Evolutionary conservation across 257 asterid species (phyloP).

Genomic region (Solanum bukasovii): DNA sequence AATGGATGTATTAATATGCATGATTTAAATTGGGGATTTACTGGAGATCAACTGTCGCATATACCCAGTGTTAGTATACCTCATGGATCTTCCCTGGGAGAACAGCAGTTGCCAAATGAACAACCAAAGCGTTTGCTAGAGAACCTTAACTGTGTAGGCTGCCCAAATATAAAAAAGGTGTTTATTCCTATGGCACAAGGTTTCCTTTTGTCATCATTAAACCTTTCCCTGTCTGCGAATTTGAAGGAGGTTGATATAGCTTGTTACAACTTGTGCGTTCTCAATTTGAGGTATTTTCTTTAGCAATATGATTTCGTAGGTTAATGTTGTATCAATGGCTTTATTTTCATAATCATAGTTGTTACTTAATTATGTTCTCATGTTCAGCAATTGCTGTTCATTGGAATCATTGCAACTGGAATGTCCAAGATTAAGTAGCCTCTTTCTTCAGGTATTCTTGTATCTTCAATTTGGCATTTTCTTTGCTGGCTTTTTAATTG

Average conservation of each 20-base stretch:
- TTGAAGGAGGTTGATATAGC: conserved; percentile 87
- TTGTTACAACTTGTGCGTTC: conserved; percentile 66
- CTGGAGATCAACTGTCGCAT: conserved; percentile 15
- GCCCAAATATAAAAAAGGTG: conserved; percentile 87
- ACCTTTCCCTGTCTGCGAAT: conserved; percentile 80
- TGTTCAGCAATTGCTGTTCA: conserved; percentile 73
- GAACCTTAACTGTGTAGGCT: conserved; percentile 91
- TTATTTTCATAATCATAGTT: neutral
- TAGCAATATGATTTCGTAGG: neutral
- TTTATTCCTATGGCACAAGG: conserved; percentile 76
- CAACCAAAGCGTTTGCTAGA: conserved; percentile 55
- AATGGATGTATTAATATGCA: conserved; percentile 94
- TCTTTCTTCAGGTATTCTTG: conserved; percentile 80
- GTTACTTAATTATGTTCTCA: conserved; percentile 1
- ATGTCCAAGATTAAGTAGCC: conserved; percentile 85
- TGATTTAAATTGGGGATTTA: conserved; percentile 79
- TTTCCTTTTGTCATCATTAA: conserved; percentile 55
- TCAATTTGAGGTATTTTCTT: conserved; percentile 71
- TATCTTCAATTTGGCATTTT: too few species aligned
- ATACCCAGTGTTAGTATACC: conserved; percentile 11
- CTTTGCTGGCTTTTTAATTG: neutral
- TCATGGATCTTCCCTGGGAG: conserved; percentile 10
- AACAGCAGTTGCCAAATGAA: conserved; percentile 9
- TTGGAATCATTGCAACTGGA: conserved; percentile 82
- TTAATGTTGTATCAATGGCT: neutral